These are phyloP conservation scores for Coniosporium tulheliwenetii DNA, from an alignment of 2,329 filamentous ascomycete species.

Conservation along the genomic window DNA sequence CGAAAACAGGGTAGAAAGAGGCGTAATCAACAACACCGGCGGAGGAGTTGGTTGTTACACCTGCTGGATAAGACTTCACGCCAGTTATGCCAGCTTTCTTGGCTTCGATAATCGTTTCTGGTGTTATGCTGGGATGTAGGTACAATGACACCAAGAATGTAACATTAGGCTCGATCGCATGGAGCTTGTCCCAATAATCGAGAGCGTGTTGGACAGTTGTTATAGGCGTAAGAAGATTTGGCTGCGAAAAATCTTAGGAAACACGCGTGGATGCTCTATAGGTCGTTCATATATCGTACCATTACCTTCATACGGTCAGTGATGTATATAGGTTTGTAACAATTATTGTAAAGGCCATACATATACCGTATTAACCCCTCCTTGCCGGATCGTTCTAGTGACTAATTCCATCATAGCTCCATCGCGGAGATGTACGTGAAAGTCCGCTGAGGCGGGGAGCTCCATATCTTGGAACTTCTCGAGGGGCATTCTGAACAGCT, in stretches of 20 bases:
- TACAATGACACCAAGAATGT: conserved; percentile 36
- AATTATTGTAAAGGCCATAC: conserved; percentile 11
- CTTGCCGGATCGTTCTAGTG: conserved; percentile 32
- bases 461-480: conserved; percentile 26
- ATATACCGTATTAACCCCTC: conserved; percentile 37
- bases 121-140: conserved; percentile 31
- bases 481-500: conserved; percentile 16
- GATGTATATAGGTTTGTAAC: too few relatives aligned
- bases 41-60: conserved; percentile 43
- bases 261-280: too few relatives aligned
- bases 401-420: conserved; percentile 35
- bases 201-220: conserved; percentile 31
- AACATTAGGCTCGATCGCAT: conserved; percentile 30
- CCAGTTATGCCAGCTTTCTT: conserved; percentile 55
- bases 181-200: conserved; percentile 27
- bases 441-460: conserved; percentile 32
- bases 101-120: conserved; percentile 50
- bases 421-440: conserved; percentile 36
- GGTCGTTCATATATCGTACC: too few relatives aligned
- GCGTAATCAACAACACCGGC: conserved; percentile 56
- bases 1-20: conserved; percentile 61
- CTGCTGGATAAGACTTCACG: conserved; percentile 52
- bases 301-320: too few relatives aligned
- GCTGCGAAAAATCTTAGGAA: conserved; percentile 13
- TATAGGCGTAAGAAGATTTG: conserved; percentile 34